Conservation (phyloP, 176 grass and related monocot genomes). For the Leersia perrieri region DNA sequence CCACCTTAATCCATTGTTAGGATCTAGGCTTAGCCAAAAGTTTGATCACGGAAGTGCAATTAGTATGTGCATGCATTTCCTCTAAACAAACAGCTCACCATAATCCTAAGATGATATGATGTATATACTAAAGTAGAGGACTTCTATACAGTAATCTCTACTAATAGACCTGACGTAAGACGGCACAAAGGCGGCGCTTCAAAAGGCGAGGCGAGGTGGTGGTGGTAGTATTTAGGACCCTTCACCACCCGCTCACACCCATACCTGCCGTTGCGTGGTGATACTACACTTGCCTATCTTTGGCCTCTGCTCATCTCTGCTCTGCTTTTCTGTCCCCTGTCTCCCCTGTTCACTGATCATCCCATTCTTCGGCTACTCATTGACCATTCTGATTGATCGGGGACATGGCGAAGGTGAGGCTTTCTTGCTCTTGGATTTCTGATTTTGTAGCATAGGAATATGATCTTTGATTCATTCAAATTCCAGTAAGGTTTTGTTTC, state of each 20-base stretch:
- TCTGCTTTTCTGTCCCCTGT: not conserved
- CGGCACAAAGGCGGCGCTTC: not conserved
- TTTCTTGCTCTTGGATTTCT: not conserved
- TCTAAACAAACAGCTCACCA: not conserved
- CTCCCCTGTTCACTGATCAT: not conserved
- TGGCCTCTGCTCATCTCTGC: not conserved
- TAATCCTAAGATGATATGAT: not conserved
- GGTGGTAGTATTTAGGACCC: constrained; percentile 26
- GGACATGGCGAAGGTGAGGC: constrained; percentile 49
- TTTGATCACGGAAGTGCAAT: not conserved
- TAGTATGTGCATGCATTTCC: not conserved
- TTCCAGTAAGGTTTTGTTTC: not conserved
- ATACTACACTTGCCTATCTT: not conserved
- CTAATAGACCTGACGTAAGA: not conserved
- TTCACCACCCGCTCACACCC: not conserved
- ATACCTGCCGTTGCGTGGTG: constrained; percentile 23
- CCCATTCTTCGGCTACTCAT: not conserved
- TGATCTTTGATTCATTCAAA: constrained; percentile 14
- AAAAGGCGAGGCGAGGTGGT: not conserved
- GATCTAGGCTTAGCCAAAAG: not conserved
- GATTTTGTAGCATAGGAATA: not conserved
- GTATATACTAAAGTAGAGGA: not conserved
- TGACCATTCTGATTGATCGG: not conserved
- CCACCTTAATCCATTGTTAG: not conserved
- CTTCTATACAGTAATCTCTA: not conserved